Base-by-base conservation (phyloP, 495 filamentous ascomycete species). In the Penicillium cinerascens region DNA sequence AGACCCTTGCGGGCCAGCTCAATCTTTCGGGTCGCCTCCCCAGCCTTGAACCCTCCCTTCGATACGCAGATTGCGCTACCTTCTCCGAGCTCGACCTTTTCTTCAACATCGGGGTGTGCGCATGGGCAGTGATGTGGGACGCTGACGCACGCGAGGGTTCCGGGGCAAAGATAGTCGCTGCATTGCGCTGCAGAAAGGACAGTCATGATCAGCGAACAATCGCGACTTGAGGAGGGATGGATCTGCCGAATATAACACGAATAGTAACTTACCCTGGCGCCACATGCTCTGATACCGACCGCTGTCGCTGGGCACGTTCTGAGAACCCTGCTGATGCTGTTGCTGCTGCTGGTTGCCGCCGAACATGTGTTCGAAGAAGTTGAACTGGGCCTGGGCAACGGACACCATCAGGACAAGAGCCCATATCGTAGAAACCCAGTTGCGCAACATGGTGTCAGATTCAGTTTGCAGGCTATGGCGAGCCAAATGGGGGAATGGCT, bases 61-160 rank as follows among this genome's bases (percentile, higher is more conserved):
- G 84, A 89, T 4, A 87, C 78, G 67, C 91, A 97, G 56, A 92
- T 74, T 13, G 88, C 78, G 59, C 84, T 87, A 9, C 91, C 91
- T 11, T 92, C 87, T 15, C 83, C 87, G 29, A 93, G 71, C 69
- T 97, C 91, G 47, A 92, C 81, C 61, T 97, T 97, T 61, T 97
- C 90, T 65, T 95, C 88, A 41, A 88, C 78, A 15, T 75, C 71
- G 6, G 89, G 86, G 73, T 87, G 91, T 2, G 89, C 76, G 69
- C 91, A 97, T 6, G 91, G 91, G 66, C 91, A 97, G 71, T 97
- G 91, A 69, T 95, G 91, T 7, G 91, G 91, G 77, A 95, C 89
- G 64, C 88, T 84, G 2, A 97, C 91, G 74, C 91, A 97, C 6
- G 89, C 86, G 21, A 96, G 81, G 4, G 90, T 96, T 45, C 83